phyloP scores from a whole-genome alignment of 768 basidiomycete species.

The Agrocybe pediades region DNA sequence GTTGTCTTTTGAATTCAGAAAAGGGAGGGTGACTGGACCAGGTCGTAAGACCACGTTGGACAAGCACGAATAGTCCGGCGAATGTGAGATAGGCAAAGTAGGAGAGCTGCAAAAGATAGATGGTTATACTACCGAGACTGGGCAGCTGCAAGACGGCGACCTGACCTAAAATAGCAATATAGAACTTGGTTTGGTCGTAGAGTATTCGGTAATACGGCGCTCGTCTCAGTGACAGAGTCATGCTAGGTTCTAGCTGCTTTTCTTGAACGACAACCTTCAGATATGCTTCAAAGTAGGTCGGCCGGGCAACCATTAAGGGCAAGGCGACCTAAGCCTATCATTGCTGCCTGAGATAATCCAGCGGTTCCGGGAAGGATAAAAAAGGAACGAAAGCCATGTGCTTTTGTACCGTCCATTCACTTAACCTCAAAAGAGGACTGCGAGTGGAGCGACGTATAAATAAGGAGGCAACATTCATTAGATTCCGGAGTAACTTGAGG shows the following conservation, averaged over 20 bases:
- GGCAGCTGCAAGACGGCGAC: background rate
- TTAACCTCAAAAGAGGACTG: background rate
- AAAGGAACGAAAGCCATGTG: background rate
- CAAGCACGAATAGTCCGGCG: background rate
- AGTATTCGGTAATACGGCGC: background rate
- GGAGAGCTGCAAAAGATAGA: background rate
- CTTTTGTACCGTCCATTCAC: background rate
- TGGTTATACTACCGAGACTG: background rate
- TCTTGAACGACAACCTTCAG: background rate
- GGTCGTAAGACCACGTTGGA: background rate
- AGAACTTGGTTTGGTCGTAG: no score
- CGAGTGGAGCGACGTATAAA: background rate
- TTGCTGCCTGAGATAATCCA: background rate
- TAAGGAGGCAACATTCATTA: background rate
- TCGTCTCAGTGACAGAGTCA: background rate
- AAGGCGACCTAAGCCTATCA: background rate
- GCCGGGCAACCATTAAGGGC: background rate
- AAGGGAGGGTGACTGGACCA: constrained; percentile 1
- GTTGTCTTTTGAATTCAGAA: background rate
- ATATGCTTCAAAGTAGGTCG: background rate
- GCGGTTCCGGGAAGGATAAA: background rate
- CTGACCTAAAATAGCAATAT: background rate
- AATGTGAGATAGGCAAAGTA: background rate
- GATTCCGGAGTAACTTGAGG: background rate
- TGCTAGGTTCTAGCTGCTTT: background rate